Evolutionary conservation across 2,329 filamentous ascomycete genomes (phyloP).

Genomic region (Dissoconium aciculare): DNA sequence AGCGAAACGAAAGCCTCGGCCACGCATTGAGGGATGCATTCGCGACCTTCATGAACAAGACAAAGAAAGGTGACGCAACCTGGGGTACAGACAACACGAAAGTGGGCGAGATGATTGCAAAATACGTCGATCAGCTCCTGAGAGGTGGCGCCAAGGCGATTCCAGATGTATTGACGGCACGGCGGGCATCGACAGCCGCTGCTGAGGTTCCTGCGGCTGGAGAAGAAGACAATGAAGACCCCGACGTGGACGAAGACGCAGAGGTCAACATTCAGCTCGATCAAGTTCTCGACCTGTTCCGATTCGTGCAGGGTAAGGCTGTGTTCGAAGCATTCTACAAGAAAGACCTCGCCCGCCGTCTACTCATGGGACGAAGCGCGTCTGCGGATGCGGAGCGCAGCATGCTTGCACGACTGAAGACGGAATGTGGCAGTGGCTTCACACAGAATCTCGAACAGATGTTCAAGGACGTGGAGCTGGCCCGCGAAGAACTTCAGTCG

Average conservation of each 20-base stretch:
- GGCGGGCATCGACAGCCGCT: slow-evolving; percentile 28
- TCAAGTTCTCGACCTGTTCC: slow-evolving; percentile 82
- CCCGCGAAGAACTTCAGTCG: slow-evolving; percentile 79
- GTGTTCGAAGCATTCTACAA: slow-evolving; percentile 99
- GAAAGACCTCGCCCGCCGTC: slow-evolving; percentile 75
- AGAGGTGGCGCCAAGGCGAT: slow-evolving; percentile 76
- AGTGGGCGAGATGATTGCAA: slow-evolving; percentile 96
- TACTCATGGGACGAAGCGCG: slow-evolving; percentile 83
- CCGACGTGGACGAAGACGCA: slow-evolving; percentile 72
- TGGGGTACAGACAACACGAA: slow-evolving; percentile 80
- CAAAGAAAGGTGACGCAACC: slow-evolving; percentile 51
- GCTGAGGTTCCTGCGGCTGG: slow-evolving; percentile 42
- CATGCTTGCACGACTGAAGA: slow-evolving; percentile 84
- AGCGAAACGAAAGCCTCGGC: slow-evolving; percentile 58
- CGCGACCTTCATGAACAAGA: slow-evolving; percentile 80
- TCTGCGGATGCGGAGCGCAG: slow-evolving; percentile 90
- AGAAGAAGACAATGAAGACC: slow-evolving; percentile 43
- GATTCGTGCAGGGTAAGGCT: slow-evolving; percentile 93
- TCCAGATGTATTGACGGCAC: slow-evolving; percentile 46
- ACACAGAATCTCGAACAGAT: slow-evolving; percentile 97
- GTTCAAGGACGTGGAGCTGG: slow-evolving; percentile 96
- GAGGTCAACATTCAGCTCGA: slow-evolving; percentile 87
- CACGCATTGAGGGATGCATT: slow-evolving; percentile 76
- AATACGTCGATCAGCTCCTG: slow-evolving; percentile 81
- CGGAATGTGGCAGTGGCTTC: slow-evolving; percentile 85